Evolutionary conservation across 805 yeast species (phyloP).

Genomic region (Wickerhamiella siamensis): DNA sequence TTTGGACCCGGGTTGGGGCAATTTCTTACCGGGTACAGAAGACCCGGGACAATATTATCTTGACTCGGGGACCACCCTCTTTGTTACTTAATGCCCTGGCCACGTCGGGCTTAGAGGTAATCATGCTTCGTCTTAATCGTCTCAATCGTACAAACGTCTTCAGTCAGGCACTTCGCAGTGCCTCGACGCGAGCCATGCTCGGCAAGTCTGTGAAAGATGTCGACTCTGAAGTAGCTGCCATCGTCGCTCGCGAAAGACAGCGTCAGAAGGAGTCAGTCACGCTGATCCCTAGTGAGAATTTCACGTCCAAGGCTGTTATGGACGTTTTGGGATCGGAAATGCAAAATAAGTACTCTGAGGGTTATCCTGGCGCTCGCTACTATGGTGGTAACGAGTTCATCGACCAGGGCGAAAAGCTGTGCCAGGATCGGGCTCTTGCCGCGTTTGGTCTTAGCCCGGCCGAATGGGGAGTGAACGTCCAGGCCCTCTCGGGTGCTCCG

Average conservation of each 20-base stretch:
- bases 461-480: constrained; percentile 97
- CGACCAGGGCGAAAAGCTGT: constrained; percentile 80
- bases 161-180: not conserved
- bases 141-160: not conserved
- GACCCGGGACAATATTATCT: not conserved
- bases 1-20: not conserved
- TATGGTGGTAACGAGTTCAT: constrained; percentile 98
- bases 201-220: constrained; percentile 12
- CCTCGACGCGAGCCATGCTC: constrained; percentile 7
- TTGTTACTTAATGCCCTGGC: no score
- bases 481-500: constrained; percentile 92
- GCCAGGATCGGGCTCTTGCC: constrained; percentile 87
- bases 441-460: constrained; percentile 71
- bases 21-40: not conserved
- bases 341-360: constrained; percentile 98
- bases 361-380: constrained; percentile 98
- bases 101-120: not conserved
- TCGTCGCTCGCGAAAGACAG: constrained; percentile 52
- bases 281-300: constrained; percentile 92
- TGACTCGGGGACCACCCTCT: not conserved
- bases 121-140: not conserved
- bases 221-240: constrained; percentile 30
- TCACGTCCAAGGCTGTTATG: constrained; percentile 90
- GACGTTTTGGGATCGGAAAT: constrained; percentile 95
- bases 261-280: constrained; percentile 92